phyloP scores from a whole-genome alignment of 2,329 filamentous ascomycete species.

The Penicillium sp. region DNA sequence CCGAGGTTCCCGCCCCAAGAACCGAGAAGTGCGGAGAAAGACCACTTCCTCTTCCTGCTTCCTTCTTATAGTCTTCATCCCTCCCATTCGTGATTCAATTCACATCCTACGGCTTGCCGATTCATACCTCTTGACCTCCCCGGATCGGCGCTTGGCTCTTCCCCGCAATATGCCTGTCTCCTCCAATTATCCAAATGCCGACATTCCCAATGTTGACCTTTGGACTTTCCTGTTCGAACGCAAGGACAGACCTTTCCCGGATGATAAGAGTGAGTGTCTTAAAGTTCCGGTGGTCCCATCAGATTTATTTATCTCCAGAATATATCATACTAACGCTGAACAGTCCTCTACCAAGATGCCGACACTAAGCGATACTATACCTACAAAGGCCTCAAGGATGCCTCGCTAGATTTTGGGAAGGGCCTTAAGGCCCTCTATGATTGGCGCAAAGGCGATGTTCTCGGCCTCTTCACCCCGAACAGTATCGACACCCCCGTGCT shows the following conservation, averaged over 20 bases:
- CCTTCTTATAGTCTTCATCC: background rate
- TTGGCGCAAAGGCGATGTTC: slow-evolving; percentile 80
- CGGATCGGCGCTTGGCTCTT: slow-evolving; percentile 16
- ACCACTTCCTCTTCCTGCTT: background rate
- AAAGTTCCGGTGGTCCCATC: background rate
- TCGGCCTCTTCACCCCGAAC: slow-evolving; percentile 82
- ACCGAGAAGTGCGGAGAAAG: slow-evolving; percentile 19
- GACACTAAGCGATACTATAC: slow-evolving; percentile 69
- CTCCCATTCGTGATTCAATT: background rate
- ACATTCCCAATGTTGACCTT: slow-evolving; percentile 72
- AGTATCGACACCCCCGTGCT: slow-evolving; percentile 76
- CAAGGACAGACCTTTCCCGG: slow-evolving; percentile 62
- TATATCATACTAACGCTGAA: slow-evolving; percentile 8
- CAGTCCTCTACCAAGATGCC: slow-evolving; percentile 76
- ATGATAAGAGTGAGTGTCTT: slow-evolving; percentile 64
- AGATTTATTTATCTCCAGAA: background rate
- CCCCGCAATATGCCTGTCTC: slow-evolving; percentile 63
- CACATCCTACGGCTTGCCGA: background rate
- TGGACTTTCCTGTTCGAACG: slow-evolving; percentile 77
- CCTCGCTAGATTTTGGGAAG: slow-evolving; percentile 73
- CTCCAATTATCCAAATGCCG: slow-evolving; percentile 62
- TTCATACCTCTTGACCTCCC: slow-evolving; percentile 1
- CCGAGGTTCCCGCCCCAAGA: slow-evolving; percentile 19
- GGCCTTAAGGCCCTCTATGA: slow-evolving; percentile 71
- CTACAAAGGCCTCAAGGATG: slow-evolving; percentile 62